phyloP scores from a whole-genome alignment of 1,284 basidiomycete species.

The Afroboletus lepidellus region DNA sequence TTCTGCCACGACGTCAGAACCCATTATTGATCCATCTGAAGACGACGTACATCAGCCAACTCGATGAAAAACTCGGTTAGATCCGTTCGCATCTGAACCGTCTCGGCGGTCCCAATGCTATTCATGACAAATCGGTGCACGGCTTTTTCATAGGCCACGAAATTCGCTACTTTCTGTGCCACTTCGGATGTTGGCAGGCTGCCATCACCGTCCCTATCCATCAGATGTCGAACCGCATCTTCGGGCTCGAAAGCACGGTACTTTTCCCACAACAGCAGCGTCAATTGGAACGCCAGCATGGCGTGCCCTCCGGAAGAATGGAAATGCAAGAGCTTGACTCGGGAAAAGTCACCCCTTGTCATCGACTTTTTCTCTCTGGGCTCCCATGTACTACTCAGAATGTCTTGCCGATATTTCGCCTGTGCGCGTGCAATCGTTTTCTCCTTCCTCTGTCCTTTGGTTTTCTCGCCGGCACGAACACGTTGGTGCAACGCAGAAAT shows the following conservation, averaged over 20 bases:
- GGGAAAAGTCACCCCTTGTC: constrained; percentile 26
- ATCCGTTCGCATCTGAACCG: constrained; percentile 20
- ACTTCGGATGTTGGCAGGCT: constrained; percentile 25
- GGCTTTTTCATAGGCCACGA: constrained; percentile 39
- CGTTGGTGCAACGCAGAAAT: constrained; percentile 27
- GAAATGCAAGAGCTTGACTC: constrained; percentile 33
- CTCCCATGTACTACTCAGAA: constrained; percentile 26
- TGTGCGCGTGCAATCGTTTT: constrained; percentile 30
- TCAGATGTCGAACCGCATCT: constrained; percentile 41
- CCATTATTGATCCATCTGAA: background rate
- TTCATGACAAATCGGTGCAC: constrained; percentile 41
- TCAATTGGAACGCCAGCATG: constrained; percentile 45
- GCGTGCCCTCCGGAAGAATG: constrained; percentile 36
- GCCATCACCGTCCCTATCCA: constrained; percentile 26
- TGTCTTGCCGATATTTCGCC: constrained; percentile 21
- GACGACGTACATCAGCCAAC: constrained; percentile 37
- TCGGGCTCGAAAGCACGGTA: constrained; percentile 42
- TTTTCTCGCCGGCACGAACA: constrained; percentile 21
- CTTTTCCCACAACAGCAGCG: constrained; percentile 36
- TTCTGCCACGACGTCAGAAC: constrained; percentile 32
- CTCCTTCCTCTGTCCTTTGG: constrained; percentile 25
- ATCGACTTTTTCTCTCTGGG: constrained; percentile 31
- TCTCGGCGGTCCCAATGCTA: constrained; percentile 34
- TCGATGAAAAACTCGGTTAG: constrained; percentile 44
- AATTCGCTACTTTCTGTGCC: constrained; percentile 26